phyloP scores from a whole-genome alignment of 2,329 filamentous ascomycete genomes.

The Talaromyces funiculosus region DNA sequence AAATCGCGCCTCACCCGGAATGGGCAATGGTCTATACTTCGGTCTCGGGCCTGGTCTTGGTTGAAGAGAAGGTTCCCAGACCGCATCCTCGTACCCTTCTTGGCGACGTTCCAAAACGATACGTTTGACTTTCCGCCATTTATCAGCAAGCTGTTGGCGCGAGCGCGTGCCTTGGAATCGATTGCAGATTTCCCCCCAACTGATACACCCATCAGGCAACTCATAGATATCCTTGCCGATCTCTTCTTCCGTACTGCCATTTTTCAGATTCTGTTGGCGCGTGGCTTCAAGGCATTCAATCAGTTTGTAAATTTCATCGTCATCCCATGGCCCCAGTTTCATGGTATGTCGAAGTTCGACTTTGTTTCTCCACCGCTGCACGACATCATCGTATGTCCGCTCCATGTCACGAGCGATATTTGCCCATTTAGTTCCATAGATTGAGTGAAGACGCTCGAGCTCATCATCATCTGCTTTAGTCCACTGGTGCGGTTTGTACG shows the following conservation, averaged over 20 bases:
- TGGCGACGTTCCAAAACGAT: conserved; percentile 19
- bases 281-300: conserved; percentile 23
- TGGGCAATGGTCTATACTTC: neutral
- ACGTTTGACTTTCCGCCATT: conserved; percentile 31
- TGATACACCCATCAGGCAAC: conserved; percentile 27
- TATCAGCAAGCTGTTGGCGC: conserved; percentile 37
- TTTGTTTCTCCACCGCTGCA: conserved; percentile 40
- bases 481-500: conserved; percentile 36
- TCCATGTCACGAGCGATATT: conserved; percentile 34
- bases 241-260: conserved; percentile 13
- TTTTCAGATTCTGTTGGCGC: conserved; percentile 18
- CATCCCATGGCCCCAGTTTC: conserved; percentile 33
- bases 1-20: neutral
- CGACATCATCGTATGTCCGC: conserved; percentile 37
- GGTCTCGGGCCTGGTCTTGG: neutral
- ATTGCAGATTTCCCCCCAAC: conserved; percentile 30
- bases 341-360: conserved; percentile 33
- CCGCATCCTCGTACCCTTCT: conserved; percentile 21
- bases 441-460: conserved; percentile 26
- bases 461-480: conserved; percentile 37
- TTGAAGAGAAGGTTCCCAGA: conserved; percentile 8
- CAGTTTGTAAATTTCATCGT: conserved; percentile 28
- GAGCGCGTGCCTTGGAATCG: conserved; percentile 26
- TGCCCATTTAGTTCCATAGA: conserved; percentile 32
- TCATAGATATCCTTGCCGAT: conserved; percentile 33